Base-by-base conservation (phyloP, 306 rosid genomes). In the Dryas drummondii region DNA sequence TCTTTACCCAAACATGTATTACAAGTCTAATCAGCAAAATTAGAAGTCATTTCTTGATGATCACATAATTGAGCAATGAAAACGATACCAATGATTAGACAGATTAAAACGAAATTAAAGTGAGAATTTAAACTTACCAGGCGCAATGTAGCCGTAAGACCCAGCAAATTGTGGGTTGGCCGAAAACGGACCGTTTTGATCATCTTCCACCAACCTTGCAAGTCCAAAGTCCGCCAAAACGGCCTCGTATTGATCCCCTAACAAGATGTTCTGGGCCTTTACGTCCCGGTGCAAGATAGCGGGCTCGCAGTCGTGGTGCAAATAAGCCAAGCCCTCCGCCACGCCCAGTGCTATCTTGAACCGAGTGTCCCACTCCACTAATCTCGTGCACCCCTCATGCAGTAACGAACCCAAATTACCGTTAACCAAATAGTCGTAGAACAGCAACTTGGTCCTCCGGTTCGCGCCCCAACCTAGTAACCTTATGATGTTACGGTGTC, bases 271-370 rank as follows among this genome's bases (percentile, higher is more conserved):
- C 1, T 72, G 91, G 12, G 87, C 87, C 84, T 94, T 94, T 9
- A 92, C 98, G 58, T 94, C 98, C 26, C 99, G 96, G 89, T 94
- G 99, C 81, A 94, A 79, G 79, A 94, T 94, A 44, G 99, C 89
- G 37, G 96, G 93, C n/a, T 84, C 89, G 56, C 97, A 93, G 68
- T 93, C 97, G 60, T 93, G 94, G 80, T 93, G 98, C 77, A 94
- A 71, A 58, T 94, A 94, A 27, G 98, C 91, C 46, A 91, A 68
- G 1, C 97, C 97, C 54, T 94, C 99, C 0, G 97, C 97, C 9
- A 94, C 90, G 45, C 93, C 97, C 40, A 86, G 4, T 7, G 97
- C 99, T 87, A 94, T 94, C 87, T 78, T 92, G 71, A 92, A 84
- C 88, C 99, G 85, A 7, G 86, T 85, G 70, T 90, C 96, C 99